Percentiles rank a stretch among this genome's conserved stretches.
Conservation (phyloP, 495 filamentous ascomycete species). For the Bacidia gigantensis region DNA sequence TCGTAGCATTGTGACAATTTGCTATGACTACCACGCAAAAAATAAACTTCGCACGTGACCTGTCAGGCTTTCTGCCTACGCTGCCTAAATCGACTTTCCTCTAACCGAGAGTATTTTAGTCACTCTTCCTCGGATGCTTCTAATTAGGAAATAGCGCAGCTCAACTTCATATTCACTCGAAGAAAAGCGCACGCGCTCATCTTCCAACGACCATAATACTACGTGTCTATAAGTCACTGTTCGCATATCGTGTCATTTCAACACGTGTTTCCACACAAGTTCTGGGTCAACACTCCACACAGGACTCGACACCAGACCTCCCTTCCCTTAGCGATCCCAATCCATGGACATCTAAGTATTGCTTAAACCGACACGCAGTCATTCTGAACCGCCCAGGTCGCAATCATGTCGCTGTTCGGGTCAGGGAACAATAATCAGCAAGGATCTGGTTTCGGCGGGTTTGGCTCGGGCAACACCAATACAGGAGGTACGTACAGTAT, state of each 20-base stretch:
- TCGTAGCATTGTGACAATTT: too few relatives aligned
- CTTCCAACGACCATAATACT: background rate
- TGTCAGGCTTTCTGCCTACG: constrained; percentile 1
- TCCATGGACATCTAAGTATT: too few relatives aligned
- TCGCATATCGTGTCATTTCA: background rate
- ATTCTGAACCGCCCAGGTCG: background rate
- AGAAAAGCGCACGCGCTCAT: background rate
- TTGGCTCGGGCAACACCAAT: constrained; percentile 41
- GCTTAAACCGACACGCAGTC: background rate
- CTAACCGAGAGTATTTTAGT: constrained; percentile 1
- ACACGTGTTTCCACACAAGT: background rate
- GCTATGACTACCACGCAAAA: too few relatives aligned
- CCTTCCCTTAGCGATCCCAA: too few relatives aligned
- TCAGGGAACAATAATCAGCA: constrained; percentile 38
- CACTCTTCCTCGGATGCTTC: background rate
- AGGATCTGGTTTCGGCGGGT: constrained; percentile 39
- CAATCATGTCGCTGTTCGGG: constrained; percentile 43
- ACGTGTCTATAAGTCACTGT: background rate
- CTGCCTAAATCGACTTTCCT: constrained; percentile 1
- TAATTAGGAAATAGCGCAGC: background rate
- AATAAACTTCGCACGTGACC: too few relatives aligned
- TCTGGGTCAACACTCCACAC: background rate
- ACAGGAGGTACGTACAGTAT: constrained; percentile 28
- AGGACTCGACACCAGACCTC: background rate
- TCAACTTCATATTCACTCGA: background rate